phyloP scores from a whole-genome alignment of 2,329 filamentous ascomycete species.

The Podosphaera fusca region DNA sequence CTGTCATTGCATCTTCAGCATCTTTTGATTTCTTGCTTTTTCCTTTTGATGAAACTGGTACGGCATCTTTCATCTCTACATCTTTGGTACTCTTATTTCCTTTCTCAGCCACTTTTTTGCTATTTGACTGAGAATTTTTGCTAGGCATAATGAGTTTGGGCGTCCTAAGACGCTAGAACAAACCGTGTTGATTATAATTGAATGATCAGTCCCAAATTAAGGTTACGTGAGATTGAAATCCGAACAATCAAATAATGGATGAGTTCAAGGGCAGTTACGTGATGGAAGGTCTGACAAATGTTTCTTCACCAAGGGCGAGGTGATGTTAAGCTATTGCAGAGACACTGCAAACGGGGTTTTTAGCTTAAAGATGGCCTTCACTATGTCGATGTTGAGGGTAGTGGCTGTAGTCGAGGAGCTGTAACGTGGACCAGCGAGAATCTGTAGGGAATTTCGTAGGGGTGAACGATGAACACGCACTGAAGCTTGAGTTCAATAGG shows the following conservation, averaged over 20 bases:
- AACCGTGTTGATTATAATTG: neutral
- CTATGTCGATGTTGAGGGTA: neutral
- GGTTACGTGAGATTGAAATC: neutral
- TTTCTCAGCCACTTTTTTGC: constrained; percentile 47
- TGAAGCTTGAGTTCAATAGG: neutral
- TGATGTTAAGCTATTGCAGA: neutral
- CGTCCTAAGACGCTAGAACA: neutral
- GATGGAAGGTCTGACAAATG: neutral
- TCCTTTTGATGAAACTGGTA: constrained; percentile 31
- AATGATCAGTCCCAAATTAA: neutral
- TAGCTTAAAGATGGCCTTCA: neutral
- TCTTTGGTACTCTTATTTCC: constrained; percentile 42
- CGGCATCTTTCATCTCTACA: constrained; percentile 46
- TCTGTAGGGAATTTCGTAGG: neutral
- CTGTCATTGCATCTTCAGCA: constrained; percentile 58
- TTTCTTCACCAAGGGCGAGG: neutral
- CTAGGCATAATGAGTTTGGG: constrained; percentile 32
- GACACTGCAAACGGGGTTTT: neutral
- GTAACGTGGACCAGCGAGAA: neutral
- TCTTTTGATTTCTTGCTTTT: constrained; percentile 45
- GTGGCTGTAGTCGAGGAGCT: neutral
- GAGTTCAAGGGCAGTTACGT: neutral
- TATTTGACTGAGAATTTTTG: constrained; percentile 43
- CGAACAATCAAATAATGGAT: neutral
- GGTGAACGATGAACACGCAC: neutral